Evolutionary conservation across 1,139 yeast species (phyloP).

Genomic region (Insectozyma bohioensis): DNA sequence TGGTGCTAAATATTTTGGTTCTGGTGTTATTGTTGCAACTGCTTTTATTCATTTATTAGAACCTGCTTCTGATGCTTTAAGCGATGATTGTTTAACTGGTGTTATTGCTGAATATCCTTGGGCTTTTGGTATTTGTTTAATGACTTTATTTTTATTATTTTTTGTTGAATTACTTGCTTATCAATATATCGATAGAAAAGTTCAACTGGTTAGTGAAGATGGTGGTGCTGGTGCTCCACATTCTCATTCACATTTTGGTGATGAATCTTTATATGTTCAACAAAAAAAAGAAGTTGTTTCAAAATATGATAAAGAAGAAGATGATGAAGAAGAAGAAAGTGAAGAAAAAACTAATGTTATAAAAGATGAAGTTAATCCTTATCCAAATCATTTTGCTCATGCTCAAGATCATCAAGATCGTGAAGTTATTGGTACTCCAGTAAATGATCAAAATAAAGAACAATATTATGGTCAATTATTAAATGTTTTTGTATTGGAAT

Average conservation of each 20-base stretch:
- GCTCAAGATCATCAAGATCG: constrained; percentile 55
- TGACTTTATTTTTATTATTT: constrained; percentile 44
- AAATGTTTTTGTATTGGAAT: constrained; percentile 63
- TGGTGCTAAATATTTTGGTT: constrained; percentile 80
- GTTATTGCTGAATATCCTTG: constrained; percentile 37
- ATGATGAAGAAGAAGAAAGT: constrained; percentile 14
- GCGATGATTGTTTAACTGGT: constrained; percentile 37
- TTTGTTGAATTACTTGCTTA: constrained; percentile 57
- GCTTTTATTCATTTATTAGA: constrained; percentile 81
- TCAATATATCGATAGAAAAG: constrained; percentile 44
- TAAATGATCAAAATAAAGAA: constrained; percentile 32
- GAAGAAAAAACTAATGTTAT: constrained; percentile 18
- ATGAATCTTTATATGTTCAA: constrained; percentile 30
- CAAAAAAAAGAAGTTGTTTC: constrained; percentile 20
- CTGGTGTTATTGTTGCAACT: constrained; percentile 90
- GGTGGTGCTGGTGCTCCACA: constrained; percentile 29
- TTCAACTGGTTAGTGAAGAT: constrained; percentile 11
- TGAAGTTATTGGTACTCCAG: constrained; percentile 45
- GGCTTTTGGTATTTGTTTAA: constrained; percentile 41
- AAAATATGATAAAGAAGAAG: constrained; percentile 20
- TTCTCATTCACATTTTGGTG: constrained; percentile 54
- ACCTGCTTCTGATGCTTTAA: constrained; percentile 62
- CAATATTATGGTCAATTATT: constrained; percentile 46
- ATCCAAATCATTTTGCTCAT: constrained; percentile 49
- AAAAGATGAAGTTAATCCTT: constrained; percentile 21